phyloP scores from a whole-genome alignment of 2,329 filamentous ascomycete species.

The Didymella arachidicola region DNA sequence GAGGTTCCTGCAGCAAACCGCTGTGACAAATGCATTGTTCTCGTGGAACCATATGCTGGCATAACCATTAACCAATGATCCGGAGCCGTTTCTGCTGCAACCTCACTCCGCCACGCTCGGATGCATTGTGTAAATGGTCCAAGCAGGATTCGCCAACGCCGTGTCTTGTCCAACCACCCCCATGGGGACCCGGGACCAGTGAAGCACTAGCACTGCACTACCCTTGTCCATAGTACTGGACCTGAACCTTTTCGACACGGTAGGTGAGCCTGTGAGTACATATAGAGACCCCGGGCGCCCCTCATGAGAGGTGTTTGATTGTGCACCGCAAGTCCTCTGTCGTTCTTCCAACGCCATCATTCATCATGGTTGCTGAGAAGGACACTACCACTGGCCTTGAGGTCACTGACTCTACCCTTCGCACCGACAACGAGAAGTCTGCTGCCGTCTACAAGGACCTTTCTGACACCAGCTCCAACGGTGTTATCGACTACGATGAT shows the following conservation, averaged over 20 bases:
- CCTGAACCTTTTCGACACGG: slow-evolving; percentile 12
- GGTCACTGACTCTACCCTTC: slow-evolving; percentile 19
- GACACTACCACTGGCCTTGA: slow-evolving; percentile 22
- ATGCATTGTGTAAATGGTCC: slow-evolving; percentile 32
- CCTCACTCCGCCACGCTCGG: slow-evolving; percentile 39
- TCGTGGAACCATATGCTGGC: slow-evolving; percentile 31
- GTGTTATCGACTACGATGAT: slow-evolving; percentile 41
- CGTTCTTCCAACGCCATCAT: slow-evolving; percentile 18
- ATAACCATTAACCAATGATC: slow-evolving; percentile 24
- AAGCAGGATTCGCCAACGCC: slow-evolving; percentile 37
- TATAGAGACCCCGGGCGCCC: slow-evolving; percentile 40
- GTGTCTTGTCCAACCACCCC: slow-evolving; percentile 46
- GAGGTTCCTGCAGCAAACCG: slow-evolving; percentile 7
- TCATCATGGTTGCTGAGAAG: slow-evolving; percentile 47
- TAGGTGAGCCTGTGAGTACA: slow-evolving; percentile 33
- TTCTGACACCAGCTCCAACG: slow-evolving; percentile 34
- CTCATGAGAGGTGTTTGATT: slow-evolving; percentile 15
- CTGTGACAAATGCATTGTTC: slow-evolving; percentile 28
- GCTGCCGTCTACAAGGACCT: slow-evolving; percentile 35
- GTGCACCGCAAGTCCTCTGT: slow-evolving; percentile 30
- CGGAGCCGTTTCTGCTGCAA: slow-evolving; percentile 18
- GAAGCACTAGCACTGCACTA: slow-evolving; percentile 24
- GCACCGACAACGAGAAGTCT: slow-evolving; percentile 36
- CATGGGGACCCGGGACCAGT: slow-evolving; percentile 42
- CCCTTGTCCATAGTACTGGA: slow-evolving; percentile 15